Percentiles rank a stretch among this genome's conserved stretches.
phyloP scores from a whole-genome alignment of 768 basidiomycete genomes.

The Hortiboletus flavorubellus region DNA sequence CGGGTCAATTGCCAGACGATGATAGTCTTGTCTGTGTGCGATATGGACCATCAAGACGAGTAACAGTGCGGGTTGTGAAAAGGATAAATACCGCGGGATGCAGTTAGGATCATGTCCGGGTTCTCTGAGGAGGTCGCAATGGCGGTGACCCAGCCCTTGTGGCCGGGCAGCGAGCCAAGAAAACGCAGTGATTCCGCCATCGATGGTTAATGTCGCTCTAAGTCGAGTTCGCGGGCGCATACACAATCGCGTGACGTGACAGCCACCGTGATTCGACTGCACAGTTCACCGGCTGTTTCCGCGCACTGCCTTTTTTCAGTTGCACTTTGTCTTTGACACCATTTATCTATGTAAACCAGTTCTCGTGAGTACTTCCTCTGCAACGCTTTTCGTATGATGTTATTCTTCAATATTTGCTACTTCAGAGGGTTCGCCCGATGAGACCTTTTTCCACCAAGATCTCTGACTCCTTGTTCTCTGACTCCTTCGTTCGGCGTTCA shows the following conservation, averaged over 20 bases:
- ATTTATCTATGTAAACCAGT: no score
- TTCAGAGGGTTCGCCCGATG: constrained; percentile 58
- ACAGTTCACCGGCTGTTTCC: constrained; percentile 47
- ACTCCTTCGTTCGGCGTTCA: not conserved
- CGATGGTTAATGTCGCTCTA: constrained; percentile 23
- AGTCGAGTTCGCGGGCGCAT: constrained; percentile 18
- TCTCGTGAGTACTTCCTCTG: constrained; percentile 16
- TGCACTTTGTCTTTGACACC: not conserved
- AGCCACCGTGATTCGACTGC: constrained; percentile 66
- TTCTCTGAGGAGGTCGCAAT: constrained; percentile 98
- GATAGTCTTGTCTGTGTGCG: constrained; percentile 98
- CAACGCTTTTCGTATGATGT: constrained; percentile 34
- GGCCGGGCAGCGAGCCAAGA: constrained; percentile 88
- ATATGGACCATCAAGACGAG: constrained; percentile 20
- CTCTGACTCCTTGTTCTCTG: constrained; percentile 43
- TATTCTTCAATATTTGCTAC: constrained; percentile 63
- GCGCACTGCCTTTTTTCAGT: not conserved
- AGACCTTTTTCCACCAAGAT: constrained; percentile 70
- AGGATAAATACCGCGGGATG: constrained; percentile 78
- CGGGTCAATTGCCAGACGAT: constrained; percentile 99
- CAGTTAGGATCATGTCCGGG: constrained; percentile 98
- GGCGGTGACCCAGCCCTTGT: constrained; percentile 98
- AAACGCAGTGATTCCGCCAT: constrained; percentile 89
- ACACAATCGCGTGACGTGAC: constrained; percentile 41
- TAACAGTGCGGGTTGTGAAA: constrained; percentile 2